Evolutionary conservation across 257 asterid genomes (phyloP).

Genomic region (Linaria vulgaris): DNA sequence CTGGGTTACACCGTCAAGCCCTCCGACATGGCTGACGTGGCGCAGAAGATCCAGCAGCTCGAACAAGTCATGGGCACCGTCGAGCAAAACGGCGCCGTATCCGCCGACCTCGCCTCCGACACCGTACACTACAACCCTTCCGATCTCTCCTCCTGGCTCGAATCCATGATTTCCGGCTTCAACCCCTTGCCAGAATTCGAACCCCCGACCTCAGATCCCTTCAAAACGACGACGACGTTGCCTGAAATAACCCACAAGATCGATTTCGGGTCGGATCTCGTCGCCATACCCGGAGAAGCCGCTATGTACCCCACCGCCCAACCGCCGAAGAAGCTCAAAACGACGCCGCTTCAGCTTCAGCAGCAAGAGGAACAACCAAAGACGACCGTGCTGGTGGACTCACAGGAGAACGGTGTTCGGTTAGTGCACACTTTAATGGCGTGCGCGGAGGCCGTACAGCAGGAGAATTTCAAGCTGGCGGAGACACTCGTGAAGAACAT

Average conservation of each 20-base stretch:
- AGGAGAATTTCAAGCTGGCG: constrained; percentile 59
- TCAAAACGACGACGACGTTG: too few relatives aligned
- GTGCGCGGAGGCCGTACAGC: constrained; percentile 84
- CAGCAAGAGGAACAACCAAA: not conserved
- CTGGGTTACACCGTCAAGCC: constrained; percentile 65
- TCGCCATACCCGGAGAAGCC: constrained; percentile 82
- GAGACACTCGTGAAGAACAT: constrained; percentile 71
- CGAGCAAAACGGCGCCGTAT: constrained; percentile 41
- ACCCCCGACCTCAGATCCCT: constrained; percentile 37
- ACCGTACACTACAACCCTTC: constrained; percentile 82
- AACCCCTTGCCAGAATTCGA: constrained; percentile 45
- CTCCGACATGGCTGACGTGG: constrained; percentile 70
- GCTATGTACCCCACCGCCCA: constrained; percentile 54
- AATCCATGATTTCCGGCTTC: constrained; percentile 69
- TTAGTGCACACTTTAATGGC: constrained; percentile 86
- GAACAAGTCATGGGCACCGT: constrained; percentile 55
- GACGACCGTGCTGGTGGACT: constrained; percentile 57
- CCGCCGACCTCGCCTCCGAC: constrained; percentile 54
- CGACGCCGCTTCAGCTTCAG: constrained; percentile 4
- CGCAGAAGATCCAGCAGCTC: constrained; percentile 67
- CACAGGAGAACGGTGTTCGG: constrained; percentile 81
- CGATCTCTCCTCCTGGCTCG: constrained; percentile 80
- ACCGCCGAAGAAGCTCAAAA: constrained; percentile 54
- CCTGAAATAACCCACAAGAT: too few relatives aligned
- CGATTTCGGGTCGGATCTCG: constrained; percentile 78